Evolutionary conservation across 768 basidiomycete species (phyloP).

Genomic region (Dictyophora rubrovolvata): DNA sequence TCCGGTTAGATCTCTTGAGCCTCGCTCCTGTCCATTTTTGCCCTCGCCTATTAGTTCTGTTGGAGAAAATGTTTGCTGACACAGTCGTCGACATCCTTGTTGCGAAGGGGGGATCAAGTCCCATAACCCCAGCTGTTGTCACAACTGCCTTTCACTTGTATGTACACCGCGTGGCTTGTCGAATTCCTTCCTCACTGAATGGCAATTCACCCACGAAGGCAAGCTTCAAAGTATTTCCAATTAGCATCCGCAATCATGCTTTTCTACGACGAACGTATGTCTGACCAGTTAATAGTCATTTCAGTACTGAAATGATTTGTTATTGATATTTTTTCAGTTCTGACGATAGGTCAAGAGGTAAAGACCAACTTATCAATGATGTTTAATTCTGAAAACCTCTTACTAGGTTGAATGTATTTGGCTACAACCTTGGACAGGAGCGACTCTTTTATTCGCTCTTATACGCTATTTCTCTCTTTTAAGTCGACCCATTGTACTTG

Average conservation of each 20-base stretch:
- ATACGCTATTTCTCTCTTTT: slow-evolving; percentile 6
- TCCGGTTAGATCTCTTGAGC: neutral
- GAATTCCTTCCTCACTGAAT: neutral
- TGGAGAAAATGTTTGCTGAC: neutral
- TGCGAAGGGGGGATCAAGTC: neutral
- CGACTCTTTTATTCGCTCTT: slow-evolving; percentile 6
- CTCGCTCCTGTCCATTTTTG: neutral
- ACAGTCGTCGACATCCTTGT: neutral
- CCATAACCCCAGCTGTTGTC: neutral
- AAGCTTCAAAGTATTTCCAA: slow-evolving; percentile 1
- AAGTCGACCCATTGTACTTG: neutral
- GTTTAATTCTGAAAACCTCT: neutral
- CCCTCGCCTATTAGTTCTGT: neutral
- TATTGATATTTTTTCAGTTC: neutral
- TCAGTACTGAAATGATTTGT: neutral
- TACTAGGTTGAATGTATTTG: slow-evolving; percentile 5
- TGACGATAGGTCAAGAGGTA: neutral
- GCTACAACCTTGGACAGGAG: neutral
- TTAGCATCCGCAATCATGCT: neutral
- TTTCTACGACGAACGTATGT: slow-evolving; percentile 3
- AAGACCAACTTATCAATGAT: neutral
- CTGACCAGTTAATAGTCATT: neutral
- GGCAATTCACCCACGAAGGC: neutral
- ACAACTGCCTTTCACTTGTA: neutral
- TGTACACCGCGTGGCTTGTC: neutral